Percentiles rank a stretch among this genome's conserved stretches.
These are phyloP conservation scores for Ogataea naganishii DNA, from an alignment of 805 yeast species.

Conservation along the genomic window DNA sequence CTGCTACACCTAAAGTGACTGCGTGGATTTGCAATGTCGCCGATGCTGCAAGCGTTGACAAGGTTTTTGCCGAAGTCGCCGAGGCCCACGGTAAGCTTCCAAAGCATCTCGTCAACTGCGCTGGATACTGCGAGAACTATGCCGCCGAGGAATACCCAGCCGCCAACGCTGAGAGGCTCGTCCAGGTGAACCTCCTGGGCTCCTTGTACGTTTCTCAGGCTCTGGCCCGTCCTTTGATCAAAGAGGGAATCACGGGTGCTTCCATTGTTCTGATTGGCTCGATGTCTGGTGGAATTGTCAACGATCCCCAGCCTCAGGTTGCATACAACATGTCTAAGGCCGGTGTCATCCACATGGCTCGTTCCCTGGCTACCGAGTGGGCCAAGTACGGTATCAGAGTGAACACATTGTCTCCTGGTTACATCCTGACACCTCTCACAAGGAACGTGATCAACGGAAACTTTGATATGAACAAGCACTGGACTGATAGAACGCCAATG, in stretches of 20 bases:
- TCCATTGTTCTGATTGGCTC: conserved; percentile 67
- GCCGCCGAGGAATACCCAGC: conserved; percentile 75
- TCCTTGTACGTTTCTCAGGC: conserved; percentile 68
- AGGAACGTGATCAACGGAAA: conserved; percentile 57
- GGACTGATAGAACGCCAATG: conserved; percentile 70
- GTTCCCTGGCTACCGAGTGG: conserved; percentile 77
- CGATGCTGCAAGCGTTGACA: conserved; percentile 50
- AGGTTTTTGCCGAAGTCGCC: conserved; percentile 43
- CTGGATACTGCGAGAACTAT: conserved; percentile 80
- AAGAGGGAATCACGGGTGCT: conserved; percentile 42
- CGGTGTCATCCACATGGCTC: conserved; percentile 73
- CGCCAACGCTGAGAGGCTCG: conserved; percentile 53
- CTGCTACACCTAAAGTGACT: conserved; percentile 31
- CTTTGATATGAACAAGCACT: conserved; percentile 52
- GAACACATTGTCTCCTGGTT: conserved; percentile 73
- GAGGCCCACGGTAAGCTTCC: conserved; percentile 54
- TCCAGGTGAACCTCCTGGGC: conserved; percentile 69
- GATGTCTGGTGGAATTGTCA: conserved; percentile 71
- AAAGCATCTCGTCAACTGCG: conserved; percentile 62
- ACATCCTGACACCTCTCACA: conserved; percentile 72
- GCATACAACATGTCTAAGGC: conserved; percentile 84
- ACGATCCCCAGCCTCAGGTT: conserved; percentile 72
- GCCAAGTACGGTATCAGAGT: conserved; percentile 68
- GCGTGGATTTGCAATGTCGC: conserved; percentile 74
- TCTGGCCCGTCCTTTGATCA: conserved; percentile 59